Conservation (phyloP, 257 asterid genomes). For the Scutellaria minor region DNA sequence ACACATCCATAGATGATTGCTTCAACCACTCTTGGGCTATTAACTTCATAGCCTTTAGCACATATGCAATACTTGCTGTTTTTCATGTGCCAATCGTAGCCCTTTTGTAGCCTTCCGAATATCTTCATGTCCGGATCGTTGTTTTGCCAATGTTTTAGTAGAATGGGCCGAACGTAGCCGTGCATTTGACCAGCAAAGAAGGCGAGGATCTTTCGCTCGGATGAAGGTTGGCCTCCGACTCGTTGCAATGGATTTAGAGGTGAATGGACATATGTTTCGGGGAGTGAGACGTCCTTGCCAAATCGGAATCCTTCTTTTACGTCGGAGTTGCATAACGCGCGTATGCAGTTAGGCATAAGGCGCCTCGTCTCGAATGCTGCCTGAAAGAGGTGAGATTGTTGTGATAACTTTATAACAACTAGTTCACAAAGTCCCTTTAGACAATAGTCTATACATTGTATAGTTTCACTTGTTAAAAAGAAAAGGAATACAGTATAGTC, state of each 20-base stretch:
- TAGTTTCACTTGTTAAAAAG: too few species aligned
- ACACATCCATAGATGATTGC: constrained; percentile 45
- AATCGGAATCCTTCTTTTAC: constrained; percentile 47
- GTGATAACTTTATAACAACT: not conserved
- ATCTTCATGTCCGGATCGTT: constrained; percentile 56
- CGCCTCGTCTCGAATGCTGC: constrained; percentile 46
- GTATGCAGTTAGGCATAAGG: constrained; percentile 45
- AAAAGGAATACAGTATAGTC: too few species aligned
- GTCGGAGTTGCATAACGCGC: constrained; percentile 52
- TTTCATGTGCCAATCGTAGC: constrained; percentile 50
- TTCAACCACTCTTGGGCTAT: constrained; percentile 57
- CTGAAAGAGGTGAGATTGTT: constrained; percentile 24
- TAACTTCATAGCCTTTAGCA: constrained; percentile 56
- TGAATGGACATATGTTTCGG: constrained; percentile 43
- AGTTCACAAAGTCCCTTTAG: too few species aligned
- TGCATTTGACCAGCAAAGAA: constrained; percentile 58
- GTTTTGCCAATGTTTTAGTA: constrained; percentile 48
- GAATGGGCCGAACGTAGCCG: constrained; percentile 42
- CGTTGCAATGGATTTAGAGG: constrained; percentile 41
- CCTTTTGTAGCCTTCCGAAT: constrained; percentile 35
- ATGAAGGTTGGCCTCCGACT: constrained; percentile 40
- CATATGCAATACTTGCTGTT: constrained; percentile 57
- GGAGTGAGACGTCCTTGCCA: constrained; percentile 49
- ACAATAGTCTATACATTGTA: too few species aligned
- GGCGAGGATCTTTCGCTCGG: constrained; percentile 47